Base-by-base conservation (phyloP, 192 early-diverging fungal species). In the Umbelopsis vinacea region DNA sequence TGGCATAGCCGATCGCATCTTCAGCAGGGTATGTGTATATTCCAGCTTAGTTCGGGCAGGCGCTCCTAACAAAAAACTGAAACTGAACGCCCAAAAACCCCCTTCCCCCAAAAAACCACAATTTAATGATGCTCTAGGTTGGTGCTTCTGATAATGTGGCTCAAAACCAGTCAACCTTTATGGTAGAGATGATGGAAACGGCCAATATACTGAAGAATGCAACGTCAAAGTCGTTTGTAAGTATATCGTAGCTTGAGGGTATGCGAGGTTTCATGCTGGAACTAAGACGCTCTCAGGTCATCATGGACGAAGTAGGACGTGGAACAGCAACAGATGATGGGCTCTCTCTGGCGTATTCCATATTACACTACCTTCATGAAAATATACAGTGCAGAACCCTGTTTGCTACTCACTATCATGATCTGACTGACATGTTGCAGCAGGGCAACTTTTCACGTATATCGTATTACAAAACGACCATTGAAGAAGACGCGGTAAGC, bases 271-370 rank as follows among this genome's bases (percentile, higher is more conserved):
- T 15, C 24, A 11, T 48, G 12, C 17, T 12, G 47, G 46, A 10
- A 40, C 46, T 23, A 52, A 35, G 14, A 46, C 12, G 7, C 15
- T 26, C 33, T 26, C 46, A 46, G 26, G 87, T 98, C 0, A 77
- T 96, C 52, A 92, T 98, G 74, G 96, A 98, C 77, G 96, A 98
- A 82, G 87, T 98, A 22, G 96, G 95, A 14, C 74, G 96, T 79
- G 79, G 86, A 54, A 89, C 88, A 66, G 78, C 87, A 0, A 91
- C 88, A 4, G 47, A 82, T 17, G 92, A 94, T 54, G 92, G 91
- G 7, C 81, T 91, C 8, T 85, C 90, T 23, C 86, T 94, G 45
- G 90, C 92, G 3, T 92, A 89, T 66, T 89, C 92, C 1, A 88
- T 88, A 0, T 77, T 92, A 11, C 74, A 85, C 68, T 79, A 88